Evolutionary conservation across 805 yeast genomes (phyloP).

Genomic region (Cyberlindnera suaveolens): DNA sequence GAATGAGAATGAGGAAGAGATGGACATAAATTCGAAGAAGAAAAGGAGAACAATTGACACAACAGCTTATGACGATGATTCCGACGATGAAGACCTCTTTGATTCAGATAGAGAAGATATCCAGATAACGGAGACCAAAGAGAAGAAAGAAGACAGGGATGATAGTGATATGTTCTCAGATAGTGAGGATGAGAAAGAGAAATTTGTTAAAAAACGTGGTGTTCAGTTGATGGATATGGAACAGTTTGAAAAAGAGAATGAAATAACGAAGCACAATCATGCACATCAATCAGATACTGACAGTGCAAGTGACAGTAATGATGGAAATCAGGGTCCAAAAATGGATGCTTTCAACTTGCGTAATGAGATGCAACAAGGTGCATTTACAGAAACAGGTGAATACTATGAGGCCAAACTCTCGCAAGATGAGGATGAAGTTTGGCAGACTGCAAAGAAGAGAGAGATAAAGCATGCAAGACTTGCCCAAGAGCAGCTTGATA

Average conservation of each 20-base stretch:
- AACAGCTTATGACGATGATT: slow-evolving; percentile 24
- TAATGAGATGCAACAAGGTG: slow-evolving; percentile 53
- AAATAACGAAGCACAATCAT: slow-evolving; percentile 1
- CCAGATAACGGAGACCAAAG: slow-evolving; percentile 27
- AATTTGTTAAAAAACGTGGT: slow-evolving; percentile 9
- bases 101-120: slow-evolving; percentile 23
- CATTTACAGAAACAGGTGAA: slow-evolving; percentile 56
- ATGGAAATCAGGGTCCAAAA: slow-evolving; percentile 28
- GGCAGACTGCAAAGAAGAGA: slow-evolving; percentile 27
- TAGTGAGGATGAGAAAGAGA: slow-evolving; percentile 14
- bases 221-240: slow-evolving; percentile 29
- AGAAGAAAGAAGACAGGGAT: slow-evolving; percentile 16
- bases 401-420: slow-evolving; percentile 30
- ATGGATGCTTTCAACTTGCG: slow-evolving; percentile 59
- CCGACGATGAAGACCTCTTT: slow-evolving; percentile 11
- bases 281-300: not conserved
- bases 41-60: slow-evolving; percentile 9
- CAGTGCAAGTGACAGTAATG: slow-evolving; percentile 17
- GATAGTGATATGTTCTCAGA: slow-evolving; percentile 20
- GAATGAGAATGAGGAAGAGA: not conserved
- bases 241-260: slow-evolving; percentile 29
- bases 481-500: slow-evolving; percentile 26
- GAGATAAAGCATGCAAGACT: slow-evolving; percentile 32
- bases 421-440: slow-evolving; percentile 31
- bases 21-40: slow-evolving; percentile 16